These are phyloP conservation scores for Neofusicoccum laricinum DNA, from an alignment of 2,329 filamentous ascomycete species.

Conservation along the genomic window DNA sequence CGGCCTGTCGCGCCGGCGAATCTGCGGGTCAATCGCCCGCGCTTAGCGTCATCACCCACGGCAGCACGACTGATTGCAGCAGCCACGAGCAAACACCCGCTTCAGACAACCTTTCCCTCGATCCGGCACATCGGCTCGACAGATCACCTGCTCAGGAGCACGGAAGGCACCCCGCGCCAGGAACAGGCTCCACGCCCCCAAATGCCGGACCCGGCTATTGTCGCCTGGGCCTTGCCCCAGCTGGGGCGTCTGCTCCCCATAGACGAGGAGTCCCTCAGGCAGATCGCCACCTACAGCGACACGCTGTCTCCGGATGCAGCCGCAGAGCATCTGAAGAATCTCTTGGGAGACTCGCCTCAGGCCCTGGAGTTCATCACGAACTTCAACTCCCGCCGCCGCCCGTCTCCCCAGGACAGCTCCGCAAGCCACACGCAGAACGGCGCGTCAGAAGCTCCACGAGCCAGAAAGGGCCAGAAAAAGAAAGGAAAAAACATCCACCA, in stretches of 20 bases:
- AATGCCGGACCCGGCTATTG: constrained; percentile 10
- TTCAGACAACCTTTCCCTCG: too few species aligned
- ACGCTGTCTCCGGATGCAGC: constrained; percentile 74
- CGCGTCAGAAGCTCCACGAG: constrained; percentile 26
- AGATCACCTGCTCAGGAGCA: too few species aligned
- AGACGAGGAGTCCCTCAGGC: constrained; percentile 77
- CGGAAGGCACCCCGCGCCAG: neutral
- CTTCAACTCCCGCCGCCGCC: constrained; percentile 65
- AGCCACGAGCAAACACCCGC: too few species aligned
- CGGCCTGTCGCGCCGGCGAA: neutral
- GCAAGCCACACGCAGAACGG: constrained; percentile 3
- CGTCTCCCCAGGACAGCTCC: constrained; percentile 24
- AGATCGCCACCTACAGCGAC: constrained; percentile 78
- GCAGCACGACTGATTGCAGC: too few species aligned
- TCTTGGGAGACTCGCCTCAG: constrained; percentile 82
- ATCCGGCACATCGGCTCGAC: too few species aligned
- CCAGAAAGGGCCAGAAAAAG: constrained; percentile 37
- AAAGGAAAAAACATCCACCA: constrained; percentile 39
- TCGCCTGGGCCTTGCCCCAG: constrained; percentile 63
- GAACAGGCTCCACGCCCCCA: neutral
- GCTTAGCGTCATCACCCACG: constrained; percentile 1
- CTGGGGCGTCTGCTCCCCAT: constrained; percentile 78
- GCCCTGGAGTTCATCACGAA: constrained; percentile 68
- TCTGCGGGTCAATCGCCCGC: neutral
- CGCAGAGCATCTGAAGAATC: constrained; percentile 79